phyloP scores from a whole-genome alignment of 2,329 filamentous ascomycete species.

The Knufia fluminis region DNA sequence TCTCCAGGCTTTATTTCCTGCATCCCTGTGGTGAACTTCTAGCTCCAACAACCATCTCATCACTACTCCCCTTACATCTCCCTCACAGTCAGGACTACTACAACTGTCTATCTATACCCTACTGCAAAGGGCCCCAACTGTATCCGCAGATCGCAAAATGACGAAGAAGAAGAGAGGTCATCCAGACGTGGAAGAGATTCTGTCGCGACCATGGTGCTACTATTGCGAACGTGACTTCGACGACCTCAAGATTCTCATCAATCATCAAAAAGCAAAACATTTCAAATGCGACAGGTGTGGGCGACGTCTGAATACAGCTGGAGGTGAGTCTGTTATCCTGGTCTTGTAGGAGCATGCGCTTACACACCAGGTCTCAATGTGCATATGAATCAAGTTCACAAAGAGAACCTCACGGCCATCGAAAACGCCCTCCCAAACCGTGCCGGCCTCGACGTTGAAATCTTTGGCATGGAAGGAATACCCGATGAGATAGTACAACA shows the following conservation, averaged over 20 bases:
- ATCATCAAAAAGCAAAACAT: constrained; percentile 98
- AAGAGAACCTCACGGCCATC: constrained; percentile 76
- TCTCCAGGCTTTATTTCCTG: no score
- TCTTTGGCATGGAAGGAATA: constrained; percentile 97
- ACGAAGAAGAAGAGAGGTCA: constrained; percentile 85
- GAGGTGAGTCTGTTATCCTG: constrained; percentile 51
- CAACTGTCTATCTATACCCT: no score
- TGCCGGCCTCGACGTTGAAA: constrained; percentile 79
- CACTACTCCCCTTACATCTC: no score
- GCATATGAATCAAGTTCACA: constrained; percentile 98
- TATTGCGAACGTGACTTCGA: constrained; percentile 99
- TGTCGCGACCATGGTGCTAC: constrained; percentile 89
- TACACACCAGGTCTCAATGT: constrained; percentile 66
- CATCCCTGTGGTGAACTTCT: no score
- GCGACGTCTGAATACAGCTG: constrained; percentile 82
- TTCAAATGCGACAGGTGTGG: constrained; percentile 94
- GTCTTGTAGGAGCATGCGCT: background rate
- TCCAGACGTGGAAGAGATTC: constrained; percentile 78
- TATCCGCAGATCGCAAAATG: constrained; percentile 43
- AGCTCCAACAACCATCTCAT: no score
- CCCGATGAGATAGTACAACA: constrained; percentile 74
- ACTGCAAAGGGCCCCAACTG: no score
- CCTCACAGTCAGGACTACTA: no score
- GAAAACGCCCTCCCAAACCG: constrained; percentile 88
- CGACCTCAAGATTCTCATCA: constrained; percentile 90